A percentile compares a stretch with the other conserved stretches of the same genome.
These are phyloP conservation scores for Starmerella cellae DNA, from an alignment of 805 yeast genomes.

Conservation along the genomic window DNA sequence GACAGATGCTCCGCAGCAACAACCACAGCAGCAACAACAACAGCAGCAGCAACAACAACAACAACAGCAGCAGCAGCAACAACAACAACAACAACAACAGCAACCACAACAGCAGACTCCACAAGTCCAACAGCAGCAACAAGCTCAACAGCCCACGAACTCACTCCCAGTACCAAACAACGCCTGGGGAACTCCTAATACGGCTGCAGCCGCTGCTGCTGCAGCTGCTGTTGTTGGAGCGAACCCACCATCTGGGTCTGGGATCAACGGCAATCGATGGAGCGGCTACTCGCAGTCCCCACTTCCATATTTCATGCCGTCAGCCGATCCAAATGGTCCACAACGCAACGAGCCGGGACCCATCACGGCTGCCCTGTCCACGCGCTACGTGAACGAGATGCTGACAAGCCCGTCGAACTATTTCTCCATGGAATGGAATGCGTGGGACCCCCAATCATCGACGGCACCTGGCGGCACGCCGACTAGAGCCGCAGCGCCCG, in stretches of 20 bases:
- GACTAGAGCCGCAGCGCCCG: no score
- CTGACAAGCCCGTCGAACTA: conserved; percentile 73
- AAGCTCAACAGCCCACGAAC: neutral
- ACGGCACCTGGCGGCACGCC: neutral
- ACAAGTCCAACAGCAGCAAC: neutral
- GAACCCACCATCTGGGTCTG: neutral
- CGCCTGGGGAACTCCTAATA: neutral
- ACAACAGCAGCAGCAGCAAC: neutral
- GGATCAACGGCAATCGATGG: conserved; percentile 10
- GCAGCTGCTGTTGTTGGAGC: neutral
- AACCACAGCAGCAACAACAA: neutral
- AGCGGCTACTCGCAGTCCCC: conserved; percentile 15
- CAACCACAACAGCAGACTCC: neutral
- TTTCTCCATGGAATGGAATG: conserved; percentile 48
- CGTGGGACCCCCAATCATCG: conserved; percentile 20
- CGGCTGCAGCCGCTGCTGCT: neutral
- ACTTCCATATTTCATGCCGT: conserved; percentile 11
- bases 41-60: neutral
- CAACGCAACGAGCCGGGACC: conserved; percentile 51
- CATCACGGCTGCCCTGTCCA: conserved; percentile 47
- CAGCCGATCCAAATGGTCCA: conserved; percentile 2
- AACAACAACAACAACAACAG: neutral
- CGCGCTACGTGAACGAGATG: conserved; percentile 55
- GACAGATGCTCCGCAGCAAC: no score
- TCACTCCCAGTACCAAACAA: neutral